Evolutionary conservation across 164 flowering plant genomes (phyloP).

Genomic region (Chloranthus sessilifolius): DNA sequence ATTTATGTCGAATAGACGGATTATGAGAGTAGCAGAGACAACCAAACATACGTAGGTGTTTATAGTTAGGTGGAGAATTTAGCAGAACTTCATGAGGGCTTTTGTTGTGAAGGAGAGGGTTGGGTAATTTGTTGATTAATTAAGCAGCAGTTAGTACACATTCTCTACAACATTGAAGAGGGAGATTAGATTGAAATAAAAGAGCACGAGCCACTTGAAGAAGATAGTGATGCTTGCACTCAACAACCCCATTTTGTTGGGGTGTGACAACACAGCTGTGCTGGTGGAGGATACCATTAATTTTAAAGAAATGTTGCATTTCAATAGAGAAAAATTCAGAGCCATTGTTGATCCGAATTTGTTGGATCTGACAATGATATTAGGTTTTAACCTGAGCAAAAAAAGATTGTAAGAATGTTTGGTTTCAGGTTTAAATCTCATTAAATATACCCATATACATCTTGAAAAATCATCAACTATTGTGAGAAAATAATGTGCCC

Average conservation of each 20-base stretch:
- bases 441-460: not conserved
- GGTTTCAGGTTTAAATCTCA: not conserved
- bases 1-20: too few species aligned
- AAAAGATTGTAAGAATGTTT: not conserved
- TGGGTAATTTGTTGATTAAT: not conserved
- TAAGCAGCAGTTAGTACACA: not conserved
- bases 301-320: not conserved
- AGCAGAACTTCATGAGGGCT: not conserved
- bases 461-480: conserved; percentile 1
- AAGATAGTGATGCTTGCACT: conserved; percentile 1
- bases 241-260: conserved; percentile 7
- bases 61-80: not conserved
- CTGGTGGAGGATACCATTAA: not conserved
- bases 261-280: not conserved
- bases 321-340: conserved; percentile 7
- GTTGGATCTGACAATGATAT: not conserved
- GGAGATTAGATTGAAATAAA: not conserved
- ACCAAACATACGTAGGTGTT: not conserved
- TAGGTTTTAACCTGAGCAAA: not conserved
- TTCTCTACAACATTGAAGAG: not conserved
- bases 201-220: conserved; percentile 4
- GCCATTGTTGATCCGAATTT: not conserved
- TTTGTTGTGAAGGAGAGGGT: not conserved
- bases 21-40: too few species aligned
- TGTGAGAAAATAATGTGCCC: conserved; percentile 4